Conservation (phyloP, 495 filamentous ascomycete species). For the Aspergillus diversus region DNA sequence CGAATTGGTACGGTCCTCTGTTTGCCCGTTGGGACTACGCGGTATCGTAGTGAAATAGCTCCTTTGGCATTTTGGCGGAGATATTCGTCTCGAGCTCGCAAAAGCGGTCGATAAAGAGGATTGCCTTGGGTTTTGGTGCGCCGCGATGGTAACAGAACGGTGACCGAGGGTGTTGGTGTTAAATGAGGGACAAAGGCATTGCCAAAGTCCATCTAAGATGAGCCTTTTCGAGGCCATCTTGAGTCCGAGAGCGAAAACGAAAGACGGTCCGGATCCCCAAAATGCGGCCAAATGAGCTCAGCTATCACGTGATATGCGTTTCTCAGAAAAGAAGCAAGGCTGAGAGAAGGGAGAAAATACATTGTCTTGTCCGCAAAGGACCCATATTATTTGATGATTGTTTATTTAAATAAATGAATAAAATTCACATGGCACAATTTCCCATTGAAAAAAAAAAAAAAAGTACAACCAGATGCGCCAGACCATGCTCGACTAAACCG, state of each 20-base stretch:
- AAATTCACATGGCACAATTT: constrained; percentile 35
- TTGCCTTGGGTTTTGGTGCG: constrained; percentile 21
- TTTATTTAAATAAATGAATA: constrained; percentile 17
- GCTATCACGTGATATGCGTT: neutral
- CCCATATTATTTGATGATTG: neutral
- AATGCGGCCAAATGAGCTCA: neutral
- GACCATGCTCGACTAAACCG: constrained; percentile 48
- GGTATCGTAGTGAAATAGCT: constrained; percentile 11
- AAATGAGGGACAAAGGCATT: constrained; percentile 67
- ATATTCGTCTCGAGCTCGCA: constrained; percentile 13
- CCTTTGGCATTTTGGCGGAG: constrained; percentile 32
- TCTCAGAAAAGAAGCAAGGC: neutral
- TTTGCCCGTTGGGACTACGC: neutral
- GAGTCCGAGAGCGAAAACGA: constrained; percentile 10
- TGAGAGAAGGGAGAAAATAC: neutral
- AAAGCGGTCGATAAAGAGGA: constrained; percentile 10
- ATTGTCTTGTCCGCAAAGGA: neutral
- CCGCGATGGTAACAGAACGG: constrained; percentile 15
- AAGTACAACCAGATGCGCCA: constrained; percentile 48
- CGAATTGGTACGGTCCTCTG: neutral
- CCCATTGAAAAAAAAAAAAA: constrained; percentile 38
- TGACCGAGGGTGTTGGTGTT: constrained; percentile 25
- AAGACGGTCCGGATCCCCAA: neutral
- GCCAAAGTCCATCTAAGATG: constrained; percentile 66
- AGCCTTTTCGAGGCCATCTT: constrained; percentile 53